Percentiles rank a stretch among this genome's conserved stretches.
These are phyloP conservation scores for Alternaria panax DNA, from an alignment of 2,329 filamentous ascomycete genomes.

Conservation along the genomic window DNA sequence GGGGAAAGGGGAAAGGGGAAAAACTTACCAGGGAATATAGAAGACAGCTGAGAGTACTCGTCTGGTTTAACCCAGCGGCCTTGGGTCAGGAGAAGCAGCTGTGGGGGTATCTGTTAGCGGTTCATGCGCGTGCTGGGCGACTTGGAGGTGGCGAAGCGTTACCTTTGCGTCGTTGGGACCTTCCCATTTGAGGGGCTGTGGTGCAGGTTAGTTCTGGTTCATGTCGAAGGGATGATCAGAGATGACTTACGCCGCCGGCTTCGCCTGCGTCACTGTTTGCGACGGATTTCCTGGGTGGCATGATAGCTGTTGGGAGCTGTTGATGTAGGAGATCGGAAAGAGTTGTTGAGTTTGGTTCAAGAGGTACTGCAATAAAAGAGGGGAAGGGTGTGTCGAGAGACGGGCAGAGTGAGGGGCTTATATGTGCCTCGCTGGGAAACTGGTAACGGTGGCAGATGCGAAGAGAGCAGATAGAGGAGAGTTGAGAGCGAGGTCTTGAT, in stretches of 20 bases:
- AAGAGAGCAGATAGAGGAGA: neutral
- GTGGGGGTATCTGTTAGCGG: conserved; percentile 2
- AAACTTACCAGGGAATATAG: conserved; percentile 23
- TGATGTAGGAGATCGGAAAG: neutral
- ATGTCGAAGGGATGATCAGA: too few relatives aligned
- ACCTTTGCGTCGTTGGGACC: conserved; percentile 24
- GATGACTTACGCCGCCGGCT: neutral
- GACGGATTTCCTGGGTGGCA: conserved; percentile 17
- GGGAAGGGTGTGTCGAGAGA: neutral
- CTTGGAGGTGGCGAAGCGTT: neutral
- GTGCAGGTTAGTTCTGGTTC: neutral
- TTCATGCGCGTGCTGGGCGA: too few relatives aligned
- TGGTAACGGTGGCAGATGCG: neutral
- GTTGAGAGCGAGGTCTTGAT: neutral
- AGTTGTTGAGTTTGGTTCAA: neutral
- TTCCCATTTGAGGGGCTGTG: conserved; percentile 24
- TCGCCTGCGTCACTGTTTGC: neutral
- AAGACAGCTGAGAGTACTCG: conserved; percentile 24
- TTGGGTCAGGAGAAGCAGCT: conserved; percentile 35
- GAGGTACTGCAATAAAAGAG: neutral
- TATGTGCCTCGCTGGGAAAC: neutral
- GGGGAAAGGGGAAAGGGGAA: neutral
- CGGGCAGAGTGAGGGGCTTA: neutral
- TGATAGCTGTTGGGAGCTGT: neutral
- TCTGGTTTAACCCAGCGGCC: conserved; percentile 20